These are phyloP conservation scores for Dactylellina sp. DNA, from an alignment of 2,329 filamentous ascomycete genomes.

Conservation along the genomic window DNA sequence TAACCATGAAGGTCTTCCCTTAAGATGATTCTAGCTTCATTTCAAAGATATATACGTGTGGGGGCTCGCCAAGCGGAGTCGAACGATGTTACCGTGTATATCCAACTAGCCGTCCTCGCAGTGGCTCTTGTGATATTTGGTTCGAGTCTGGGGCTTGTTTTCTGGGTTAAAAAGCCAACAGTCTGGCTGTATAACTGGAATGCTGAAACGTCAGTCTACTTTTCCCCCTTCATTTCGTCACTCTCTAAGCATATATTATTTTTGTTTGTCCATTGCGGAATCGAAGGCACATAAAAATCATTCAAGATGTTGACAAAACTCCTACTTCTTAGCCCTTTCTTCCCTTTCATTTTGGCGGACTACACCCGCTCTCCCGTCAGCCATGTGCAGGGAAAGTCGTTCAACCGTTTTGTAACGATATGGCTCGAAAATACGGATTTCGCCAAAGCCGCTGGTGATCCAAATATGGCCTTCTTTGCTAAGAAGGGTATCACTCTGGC, in stretches of 20 bases:
- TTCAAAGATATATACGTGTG: conserved; percentile 20
- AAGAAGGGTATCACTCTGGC: conserved; percentile 73
- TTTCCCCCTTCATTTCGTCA: conserved; percentile 19
- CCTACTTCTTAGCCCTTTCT: conserved; percentile 30
- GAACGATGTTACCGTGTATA: conserved; percentile 26
- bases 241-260: background rate
- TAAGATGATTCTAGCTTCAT: conserved; percentile 29
- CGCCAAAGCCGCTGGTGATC: conserved; percentile 73
- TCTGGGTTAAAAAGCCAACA: conserved; percentile 38
- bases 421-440: conserved; percentile 84
- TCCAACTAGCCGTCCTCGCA: conserved; percentile 36
- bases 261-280: no score
- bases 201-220: conserved; percentile 42
- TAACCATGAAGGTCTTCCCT: conserved; percentile 30
- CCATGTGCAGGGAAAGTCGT: conserved; percentile 76
- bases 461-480: conserved; percentile 71
- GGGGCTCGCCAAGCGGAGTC: conserved; percentile 17
- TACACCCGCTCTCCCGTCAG: conserved; percentile 67
- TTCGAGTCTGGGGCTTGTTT: conserved; percentile 31
- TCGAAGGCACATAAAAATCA: conserved; percentile 1
- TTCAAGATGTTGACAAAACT: conserved; percentile 42
- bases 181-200: conserved; percentile 58
- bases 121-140: conserved; percentile 34
- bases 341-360: conserved; percentile 11
- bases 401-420: conserved; percentile 78